Conservation (phyloP, 169 alveolate species). For the Fabrea salina region DNA sequence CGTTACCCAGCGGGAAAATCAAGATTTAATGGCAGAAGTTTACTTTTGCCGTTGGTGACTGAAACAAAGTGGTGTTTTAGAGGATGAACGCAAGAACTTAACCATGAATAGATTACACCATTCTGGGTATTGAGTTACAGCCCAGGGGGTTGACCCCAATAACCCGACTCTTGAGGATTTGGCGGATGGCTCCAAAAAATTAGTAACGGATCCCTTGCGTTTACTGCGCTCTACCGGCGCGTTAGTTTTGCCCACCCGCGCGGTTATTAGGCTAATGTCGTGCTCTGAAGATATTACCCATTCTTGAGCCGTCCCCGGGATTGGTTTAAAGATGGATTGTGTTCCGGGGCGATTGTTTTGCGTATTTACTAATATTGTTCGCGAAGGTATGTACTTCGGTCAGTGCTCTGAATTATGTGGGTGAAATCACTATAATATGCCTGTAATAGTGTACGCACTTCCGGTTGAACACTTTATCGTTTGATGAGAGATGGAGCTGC, state of each 20-base stretch:
- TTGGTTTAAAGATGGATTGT: constrained; percentile 25
- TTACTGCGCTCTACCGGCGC: constrained; percentile 5
- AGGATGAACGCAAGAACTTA: background rate
- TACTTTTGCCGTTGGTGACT: constrained; percentile 8
- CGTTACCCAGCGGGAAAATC: background rate
- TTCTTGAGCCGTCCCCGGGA: constrained; percentile 28
- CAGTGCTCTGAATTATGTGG: constrained; percentile 28
- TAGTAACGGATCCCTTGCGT: background rate
- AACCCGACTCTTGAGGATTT: background rate
- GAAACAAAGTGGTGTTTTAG: background rate
- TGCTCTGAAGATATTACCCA: constrained; percentile 26
- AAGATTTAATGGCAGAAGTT: background rate
- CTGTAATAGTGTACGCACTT: constrained; percentile 9
- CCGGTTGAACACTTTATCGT: constrained; percentile 20
- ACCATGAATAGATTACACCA: background rate
- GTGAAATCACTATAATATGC: constrained; percentile 32
- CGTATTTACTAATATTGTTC: background rate
- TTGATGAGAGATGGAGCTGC: constrained; percentile 14
- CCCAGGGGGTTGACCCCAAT: background rate
- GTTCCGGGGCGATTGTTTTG: constrained; percentile 26
- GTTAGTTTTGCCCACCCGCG: constrained; percentile 15
- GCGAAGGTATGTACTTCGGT: constrained; percentile 24
- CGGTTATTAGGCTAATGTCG: background rate
- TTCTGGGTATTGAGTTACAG: constrained; percentile 2
- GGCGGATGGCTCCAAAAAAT: background rate